Conservation (phyloP, 768 basidiomycete genomes). For the Termitomyces sp. region DNA sequence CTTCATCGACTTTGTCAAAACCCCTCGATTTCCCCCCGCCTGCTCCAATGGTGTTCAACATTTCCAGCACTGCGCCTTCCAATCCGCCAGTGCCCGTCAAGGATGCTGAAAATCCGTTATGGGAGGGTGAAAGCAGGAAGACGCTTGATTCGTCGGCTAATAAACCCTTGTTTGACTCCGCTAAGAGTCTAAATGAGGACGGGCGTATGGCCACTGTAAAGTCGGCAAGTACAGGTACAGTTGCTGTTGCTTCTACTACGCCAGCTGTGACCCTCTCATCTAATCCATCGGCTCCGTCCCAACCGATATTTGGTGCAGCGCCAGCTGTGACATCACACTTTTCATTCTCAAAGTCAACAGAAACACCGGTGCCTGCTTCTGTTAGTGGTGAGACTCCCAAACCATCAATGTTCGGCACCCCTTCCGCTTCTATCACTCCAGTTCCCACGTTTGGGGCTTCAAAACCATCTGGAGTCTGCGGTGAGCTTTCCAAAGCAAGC, state of each 20-base stretch:
- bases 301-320: not conserved
- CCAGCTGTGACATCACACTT: not conserved
- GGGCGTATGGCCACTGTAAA: not conserved
- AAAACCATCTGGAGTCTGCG: not conserved
- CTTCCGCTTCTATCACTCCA: slow-evolving; percentile 10
- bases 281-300: not conserved
- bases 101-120: slow-evolving; percentile 36
- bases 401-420: slow-evolving; percentile 10
- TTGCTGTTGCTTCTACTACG: not conserved
- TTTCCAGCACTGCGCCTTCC: slow-evolving; percentile 3
- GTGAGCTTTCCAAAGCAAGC: not conserved
- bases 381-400: not conserved
- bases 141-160: slow-evolving; percentile 4
- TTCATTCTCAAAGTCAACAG: slow-evolving; percentile 6
- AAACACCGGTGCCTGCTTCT: not conserved
- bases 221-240: not conserved
- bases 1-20: slow-evolving; percentile 40
- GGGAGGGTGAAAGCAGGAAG: slow-evolving; percentile 31
- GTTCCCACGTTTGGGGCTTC: not conserved
- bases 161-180: slow-evolving; percentile 4
- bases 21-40: slow-evolving; percentile 23
- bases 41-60: slow-evolving; percentile 18
- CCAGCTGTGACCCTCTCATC: not conserved
- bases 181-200: not conserved
- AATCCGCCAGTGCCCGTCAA: slow-evolving; percentile 23